Evolutionary conservation across 768 basidiomycete species (phyloP).

Genomic region (Tylopilus intermedius): DNA sequence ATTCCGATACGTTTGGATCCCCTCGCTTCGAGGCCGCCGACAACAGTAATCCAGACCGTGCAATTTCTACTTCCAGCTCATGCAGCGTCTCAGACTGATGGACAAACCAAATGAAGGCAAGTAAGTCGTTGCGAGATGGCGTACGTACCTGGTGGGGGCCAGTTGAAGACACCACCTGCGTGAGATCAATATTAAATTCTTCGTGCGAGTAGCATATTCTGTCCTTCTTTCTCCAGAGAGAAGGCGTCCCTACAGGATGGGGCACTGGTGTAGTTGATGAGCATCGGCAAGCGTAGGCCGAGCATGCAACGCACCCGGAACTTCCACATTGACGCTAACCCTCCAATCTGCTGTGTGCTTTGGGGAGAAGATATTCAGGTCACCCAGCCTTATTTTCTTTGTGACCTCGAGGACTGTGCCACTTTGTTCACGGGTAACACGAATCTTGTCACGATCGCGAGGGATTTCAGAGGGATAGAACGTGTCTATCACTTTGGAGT

Average conservation of each 20-base stretch:
- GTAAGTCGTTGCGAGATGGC: background rate
- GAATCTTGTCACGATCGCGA: slow-evolving; percentile 52
- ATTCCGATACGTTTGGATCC: slow-evolving; percentile 53
- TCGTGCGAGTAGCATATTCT: slow-evolving; percentile 91
- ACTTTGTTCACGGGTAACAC: slow-evolving; percentile 79
- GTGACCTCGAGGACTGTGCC: slow-evolving; percentile 59
- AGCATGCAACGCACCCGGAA: slow-evolving; percentile 56
- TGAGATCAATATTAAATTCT: slow-evolving; percentile 88
- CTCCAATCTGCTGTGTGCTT: slow-evolving; percentile 86
- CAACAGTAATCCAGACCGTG: slow-evolving; percentile 66
- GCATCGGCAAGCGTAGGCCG: background rate
- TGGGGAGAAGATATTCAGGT: slow-evolving; percentile 84
- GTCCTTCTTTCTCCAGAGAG: slow-evolving; percentile 74
- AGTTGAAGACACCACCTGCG: slow-evolving; percentile 70
- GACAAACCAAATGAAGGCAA: slow-evolving; percentile 1
- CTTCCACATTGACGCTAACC: slow-evolving; percentile 88
- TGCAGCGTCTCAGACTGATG: slow-evolving; percentile 59
- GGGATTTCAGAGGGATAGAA: slow-evolving; percentile 54
- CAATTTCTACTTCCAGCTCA: slow-evolving; percentile 88
- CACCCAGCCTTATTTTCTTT: slow-evolving; percentile 77
- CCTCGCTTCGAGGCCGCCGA: slow-evolving; percentile 65
- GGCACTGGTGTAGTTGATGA: slow-evolving; percentile 40
- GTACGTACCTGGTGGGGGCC: slow-evolving; percentile 46
- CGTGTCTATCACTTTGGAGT: slow-evolving; percentile 73
- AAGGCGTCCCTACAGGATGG: slow-evolving; percentile 60